Base-by-base conservation (phyloP, 257 asterid species). In the Salvia splendens region DNA sequence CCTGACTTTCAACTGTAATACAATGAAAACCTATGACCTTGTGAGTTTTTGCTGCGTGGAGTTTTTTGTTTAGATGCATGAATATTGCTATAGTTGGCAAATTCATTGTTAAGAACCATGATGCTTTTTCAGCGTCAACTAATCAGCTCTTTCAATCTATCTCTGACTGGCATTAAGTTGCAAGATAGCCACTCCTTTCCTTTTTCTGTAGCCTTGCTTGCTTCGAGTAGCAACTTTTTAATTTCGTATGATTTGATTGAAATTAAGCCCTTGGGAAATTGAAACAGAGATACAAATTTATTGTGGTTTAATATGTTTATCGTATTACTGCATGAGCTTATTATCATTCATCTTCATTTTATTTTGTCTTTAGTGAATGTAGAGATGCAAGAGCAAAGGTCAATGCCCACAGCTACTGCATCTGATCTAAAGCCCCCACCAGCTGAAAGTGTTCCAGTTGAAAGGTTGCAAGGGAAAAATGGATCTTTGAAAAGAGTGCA, bases 371-470 rank as follows among this genome's bases (percentile, higher is more conserved):
- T 75, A 88, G 96, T 70, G 75, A 82, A 77, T 66, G 76, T 60
- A 74, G 96, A 84, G 82, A 78, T 83, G 83, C 95, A 77, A 76
- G 96, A 81, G 77, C 87, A 83, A 65, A 81, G 87, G 78, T 75
- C 81, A 28, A 80, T 74, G 73, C 67, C 94, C 12, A 58, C 82
- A 56, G 83, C 83, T 76, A 56, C 76, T 47, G 76, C 75, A 59
- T 77, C 85, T 32, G 93, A 91, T 62, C 69, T 87, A 80, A 88
- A 83, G 80, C 84, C 90, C 42, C 91, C 88, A 59, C 95, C 92
- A 42, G 74, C 86, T 2, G 98, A 89, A 74, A 82, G 69, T 70
- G 75, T 79, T 74, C 43, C 72, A 7, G 84, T 81, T 17, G 96
- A 89, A 69, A 86, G 80, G 70, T 69, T 87, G 74, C 93, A 87